phyloP scores from a whole-genome alignment of 140 eudicot genomes.

The Oenanthe javanica region DNA sequence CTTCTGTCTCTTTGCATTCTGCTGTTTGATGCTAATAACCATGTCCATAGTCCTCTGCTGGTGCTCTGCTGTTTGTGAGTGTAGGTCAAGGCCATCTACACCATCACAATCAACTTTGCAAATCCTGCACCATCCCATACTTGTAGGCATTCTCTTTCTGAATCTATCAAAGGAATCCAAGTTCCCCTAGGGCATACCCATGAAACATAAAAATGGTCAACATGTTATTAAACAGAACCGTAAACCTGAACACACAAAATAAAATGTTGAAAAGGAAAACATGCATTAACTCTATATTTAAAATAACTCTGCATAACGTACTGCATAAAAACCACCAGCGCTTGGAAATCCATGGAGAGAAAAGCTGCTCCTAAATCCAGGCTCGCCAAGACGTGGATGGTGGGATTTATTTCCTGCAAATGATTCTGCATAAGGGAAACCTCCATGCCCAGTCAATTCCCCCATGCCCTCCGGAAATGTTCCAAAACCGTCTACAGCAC shows the following conservation, averaged over 20 bases:
- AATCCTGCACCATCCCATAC: conserved; percentile 89
- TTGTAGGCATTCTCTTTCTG: conserved; percentile 56
- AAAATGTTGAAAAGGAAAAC: not conserved
- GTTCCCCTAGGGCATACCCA: conserved; percentile 45
- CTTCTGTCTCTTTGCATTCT: conserved; percentile 63
- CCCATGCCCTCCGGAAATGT: not conserved
- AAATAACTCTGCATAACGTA: conserved; percentile 28
- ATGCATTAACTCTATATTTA: not conserved
- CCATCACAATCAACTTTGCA: conserved; percentile 90
- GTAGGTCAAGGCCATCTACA: conserved; percentile 85
- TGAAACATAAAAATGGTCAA: not conserved
- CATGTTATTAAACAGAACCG: not conserved
- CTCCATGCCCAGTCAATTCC: conserved; percentile 46
- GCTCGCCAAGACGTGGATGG: conserved; percentile 67
- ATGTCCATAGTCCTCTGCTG: conserved; percentile 84
- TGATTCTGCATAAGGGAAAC: conserved; percentile 45
- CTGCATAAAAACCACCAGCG: conserved; percentile 54
- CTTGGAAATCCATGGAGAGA: conserved; percentile 44
- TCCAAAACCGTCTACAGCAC: conserved; percentile 46
- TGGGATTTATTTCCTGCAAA: conserved; percentile 35
- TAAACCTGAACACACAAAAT: not conserved
- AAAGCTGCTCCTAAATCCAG: conserved; percentile 58
- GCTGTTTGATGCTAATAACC: conserved; percentile 74
- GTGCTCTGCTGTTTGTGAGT: conserved; percentile 92
- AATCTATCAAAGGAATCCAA: conserved; percentile 57